Base-by-base conservation (phyloP, 2,329 filamentous ascomycete species). In the Pyrenophora seminiperda region DNA sequence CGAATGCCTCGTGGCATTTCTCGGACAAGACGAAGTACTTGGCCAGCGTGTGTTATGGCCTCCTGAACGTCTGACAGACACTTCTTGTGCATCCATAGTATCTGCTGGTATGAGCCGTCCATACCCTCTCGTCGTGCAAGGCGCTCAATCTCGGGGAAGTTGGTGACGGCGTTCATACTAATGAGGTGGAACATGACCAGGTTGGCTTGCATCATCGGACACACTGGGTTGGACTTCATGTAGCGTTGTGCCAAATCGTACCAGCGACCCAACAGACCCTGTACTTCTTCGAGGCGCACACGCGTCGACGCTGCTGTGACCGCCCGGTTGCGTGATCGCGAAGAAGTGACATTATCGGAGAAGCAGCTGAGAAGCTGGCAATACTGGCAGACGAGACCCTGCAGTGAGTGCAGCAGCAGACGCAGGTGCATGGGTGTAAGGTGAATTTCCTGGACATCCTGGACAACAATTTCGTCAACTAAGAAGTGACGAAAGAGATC, bases 171-270 rank as follows among this genome's bases (percentile, higher is more conserved):
- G 59, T 89, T 89, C 50, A 90, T 78, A 40, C 81, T 85, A 65
- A 90, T 84, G 33, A 90, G 78, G 61, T 90, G 87, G 68, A 87
- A 89, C 53, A 90, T 79, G 34, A 87, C 81, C 33, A 90, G 72
- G 63, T 86, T 88, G 56, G 83, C 84, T 61, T 81, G 81, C 63
- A 83, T 87, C 56, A 85, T 77, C 13, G 81, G 73, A 56, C 85
- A 88, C 39, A 74, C 71, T 1, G 81, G 79, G 61, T 85, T 79
- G n/a, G 75, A 71, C 63, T 83, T 82, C 61, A 77, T 73, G 65
- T 83, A 80, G 9, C 75, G 71, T 52, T 82, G 79, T 30, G 83
- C 82, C n/a, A 89, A 74, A 52, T 84, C 79, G 68, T 86, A 86
- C 87, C 87, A 90, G 48, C 81, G 81, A 55, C 83, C 80, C 5